Evolutionary conservation across 2,329 filamentous ascomycete species (phyloP).

Genomic region (Neoscytalidium dimidiatum): DNA sequence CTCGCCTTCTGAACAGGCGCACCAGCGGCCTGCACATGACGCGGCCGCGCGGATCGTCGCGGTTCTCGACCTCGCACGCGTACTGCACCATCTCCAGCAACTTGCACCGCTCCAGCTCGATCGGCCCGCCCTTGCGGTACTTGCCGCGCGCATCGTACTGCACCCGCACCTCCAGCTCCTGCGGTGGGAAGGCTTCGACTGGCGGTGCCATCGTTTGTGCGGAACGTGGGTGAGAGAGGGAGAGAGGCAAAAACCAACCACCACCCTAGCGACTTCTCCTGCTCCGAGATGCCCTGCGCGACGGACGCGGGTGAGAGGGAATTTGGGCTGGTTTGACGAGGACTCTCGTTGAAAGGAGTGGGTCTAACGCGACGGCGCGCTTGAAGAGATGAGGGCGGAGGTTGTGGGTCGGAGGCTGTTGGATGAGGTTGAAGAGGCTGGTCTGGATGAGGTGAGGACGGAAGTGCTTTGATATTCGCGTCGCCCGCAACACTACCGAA

Average conservation of each 20-base stretch:
- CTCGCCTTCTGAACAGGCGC: slow-evolving; percentile 60
- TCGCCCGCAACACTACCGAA: not conserved
- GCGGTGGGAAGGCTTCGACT: slow-evolving; percentile 54
- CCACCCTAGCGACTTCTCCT: not conserved
- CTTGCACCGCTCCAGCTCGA: slow-evolving; percentile 57
- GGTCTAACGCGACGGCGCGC: not conserved
- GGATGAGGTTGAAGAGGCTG: slow-evolving; percentile 32
- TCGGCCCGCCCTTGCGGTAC: slow-evolving; percentile 53
- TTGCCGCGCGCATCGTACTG: slow-evolving; percentile 55
- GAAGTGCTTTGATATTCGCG: not conserved
- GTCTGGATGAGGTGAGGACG: slow-evolving; percentile 48
- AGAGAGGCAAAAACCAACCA: not conserved
- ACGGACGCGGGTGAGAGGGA: not conserved
- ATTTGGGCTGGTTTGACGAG: slow-evolving; percentile 12
- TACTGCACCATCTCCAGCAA: slow-evolving; percentile 65
- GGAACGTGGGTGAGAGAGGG: slow-evolving; percentile 18
- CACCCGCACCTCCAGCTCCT: slow-evolving; percentile 53
- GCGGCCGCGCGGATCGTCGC: slow-evolving; percentile 41
- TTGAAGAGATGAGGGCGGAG: slow-evolving; percentile 39
- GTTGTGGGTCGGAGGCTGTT: slow-evolving; percentile 57
- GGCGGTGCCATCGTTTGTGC: slow-evolving; percentile 56
- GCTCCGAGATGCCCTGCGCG: not conserved
- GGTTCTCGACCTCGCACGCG: slow-evolving; percentile 55
- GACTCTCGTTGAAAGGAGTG: slow-evolving; percentile 17
- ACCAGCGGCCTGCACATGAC: slow-evolving; percentile 60